Conservation (phyloP, 139 green algal species). For the Chlorella vulgaris region DNA sequence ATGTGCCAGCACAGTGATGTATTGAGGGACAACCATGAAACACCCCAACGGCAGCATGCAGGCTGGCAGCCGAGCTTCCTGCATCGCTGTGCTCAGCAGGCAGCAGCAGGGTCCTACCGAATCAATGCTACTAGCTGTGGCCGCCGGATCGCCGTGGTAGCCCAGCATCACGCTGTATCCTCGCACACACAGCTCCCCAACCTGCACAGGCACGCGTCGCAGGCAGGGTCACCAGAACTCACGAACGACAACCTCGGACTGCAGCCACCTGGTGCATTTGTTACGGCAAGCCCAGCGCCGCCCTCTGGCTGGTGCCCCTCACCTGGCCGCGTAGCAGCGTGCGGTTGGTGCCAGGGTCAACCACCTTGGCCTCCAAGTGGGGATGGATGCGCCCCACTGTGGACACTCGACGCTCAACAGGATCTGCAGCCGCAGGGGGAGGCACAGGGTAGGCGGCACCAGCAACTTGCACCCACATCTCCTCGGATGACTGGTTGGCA, state of each 20-base stretch:
- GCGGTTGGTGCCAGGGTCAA: not conserved
- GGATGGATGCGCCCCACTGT: conserved; percentile 41
- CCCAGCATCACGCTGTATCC: conserved; percentile 39
- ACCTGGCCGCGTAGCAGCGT: conserved; percentile 19
- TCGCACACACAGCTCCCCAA: conserved; percentile 24
- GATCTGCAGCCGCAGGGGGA: conserved; percentile 10
- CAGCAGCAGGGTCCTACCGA: no score
- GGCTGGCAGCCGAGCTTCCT: no score
- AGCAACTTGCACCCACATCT: no score
- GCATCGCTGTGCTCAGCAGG: no score
- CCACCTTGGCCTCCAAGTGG: conserved; percentile 34
- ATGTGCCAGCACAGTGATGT: not conserved
- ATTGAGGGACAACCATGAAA: not conserved
- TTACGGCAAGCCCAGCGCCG: no score
- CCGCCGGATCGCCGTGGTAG: conserved; percentile 25
- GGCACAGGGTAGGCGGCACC: not conserved
- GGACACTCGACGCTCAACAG: conserved; percentile 29
- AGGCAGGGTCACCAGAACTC: not conserved
- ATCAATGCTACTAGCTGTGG: conserved; percentile 1
- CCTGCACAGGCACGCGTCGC: not conserved
- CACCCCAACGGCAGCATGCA: not conserved
- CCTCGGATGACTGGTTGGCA: not conserved
- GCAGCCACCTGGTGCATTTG: no score
- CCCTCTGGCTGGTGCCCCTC: no score
- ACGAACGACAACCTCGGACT: no score